Percentiles rank a stretch among this genome's conserved stretches.
phyloP scores from a whole-genome alignment of 2,329 filamentous ascomycete genomes.

The Penicillium sp. region DNA sequence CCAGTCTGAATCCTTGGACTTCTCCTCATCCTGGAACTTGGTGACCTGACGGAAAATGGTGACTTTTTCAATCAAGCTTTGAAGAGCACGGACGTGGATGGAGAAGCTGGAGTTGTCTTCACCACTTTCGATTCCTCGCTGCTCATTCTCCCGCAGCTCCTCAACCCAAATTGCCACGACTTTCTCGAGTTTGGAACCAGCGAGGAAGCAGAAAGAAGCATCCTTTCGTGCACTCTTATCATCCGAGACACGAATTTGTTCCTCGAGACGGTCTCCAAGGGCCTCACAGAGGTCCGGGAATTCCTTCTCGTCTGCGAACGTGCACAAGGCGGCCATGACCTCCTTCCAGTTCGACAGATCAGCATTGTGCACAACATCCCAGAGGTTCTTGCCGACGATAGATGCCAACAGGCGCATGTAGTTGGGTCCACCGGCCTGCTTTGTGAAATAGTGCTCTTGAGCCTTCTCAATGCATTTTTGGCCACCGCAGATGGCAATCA shows the following conservation, averaged over 20 bases:
- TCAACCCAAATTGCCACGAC: conserved; percentile 90
- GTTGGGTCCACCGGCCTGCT: conserved; percentile 75
- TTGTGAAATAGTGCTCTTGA: conserved; percentile 81
- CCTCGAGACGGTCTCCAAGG: conserved; percentile 82
- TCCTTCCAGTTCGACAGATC: conserved; percentile 94
- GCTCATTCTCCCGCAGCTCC: conserved; percentile 79
- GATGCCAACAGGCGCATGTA: conserved; percentile 87
- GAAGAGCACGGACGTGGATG: conserved; percentile 78
- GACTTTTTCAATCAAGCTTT: conserved; percentile 96
- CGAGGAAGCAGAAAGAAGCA: conserved; percentile 92
- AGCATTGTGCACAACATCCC: conserved; percentile 96
- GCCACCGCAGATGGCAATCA: conserved; percentile 94
- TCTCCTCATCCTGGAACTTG: conserved; percentile 78
- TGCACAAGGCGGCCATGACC: conserved; percentile 91
- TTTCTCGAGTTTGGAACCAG: conserved; percentile 95
- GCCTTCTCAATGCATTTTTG: conserved; percentile 92
- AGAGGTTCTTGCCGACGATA: conserved; percentile 91
- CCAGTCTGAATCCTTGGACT: conserved; percentile 68
- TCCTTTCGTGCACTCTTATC: conserved; percentile 64
- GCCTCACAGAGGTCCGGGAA: conserved; percentile 94
- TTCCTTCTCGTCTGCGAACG: conserved; percentile 82
- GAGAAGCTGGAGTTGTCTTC: conserved; percentile 78
- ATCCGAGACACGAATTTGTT: conserved; percentile 53
- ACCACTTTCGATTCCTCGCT: conserved; percentile 62
- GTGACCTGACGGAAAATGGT: conserved; percentile 92